These are phyloP conservation scores for Astragalus membranaceus DNA, from an alignment of 306 rosid species.

Conservation along the genomic window DNA sequence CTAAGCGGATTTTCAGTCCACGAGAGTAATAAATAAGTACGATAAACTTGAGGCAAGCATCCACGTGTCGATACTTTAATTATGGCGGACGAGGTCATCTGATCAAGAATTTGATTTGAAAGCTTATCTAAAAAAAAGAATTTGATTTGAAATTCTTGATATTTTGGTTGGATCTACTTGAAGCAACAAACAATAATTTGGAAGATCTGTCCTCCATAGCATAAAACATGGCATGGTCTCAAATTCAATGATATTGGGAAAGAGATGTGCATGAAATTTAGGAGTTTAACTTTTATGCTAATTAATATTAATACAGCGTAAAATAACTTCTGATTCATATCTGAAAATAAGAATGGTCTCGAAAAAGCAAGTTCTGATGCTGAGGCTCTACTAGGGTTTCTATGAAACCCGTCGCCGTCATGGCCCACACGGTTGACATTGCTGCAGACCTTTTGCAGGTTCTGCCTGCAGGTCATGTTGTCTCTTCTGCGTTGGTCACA, in stretches of 20 bases:
- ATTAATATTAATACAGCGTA: not conserved
- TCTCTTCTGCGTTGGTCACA: no score
- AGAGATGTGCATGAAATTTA: conserved; percentile 18
- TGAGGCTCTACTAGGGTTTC: no score
- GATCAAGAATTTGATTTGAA: conserved; percentile 4
- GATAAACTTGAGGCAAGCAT: not conserved
- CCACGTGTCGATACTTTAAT: conserved; percentile 14
- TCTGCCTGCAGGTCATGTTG: no score
- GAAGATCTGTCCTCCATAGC: not conserved
- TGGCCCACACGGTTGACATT: no score
- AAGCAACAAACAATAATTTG: conserved; percentile 13
- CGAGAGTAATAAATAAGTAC: no score
- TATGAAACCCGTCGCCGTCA: no score
- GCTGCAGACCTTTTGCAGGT: no score
- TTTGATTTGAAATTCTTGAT: conserved; percentile 3
- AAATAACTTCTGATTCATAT: no score
- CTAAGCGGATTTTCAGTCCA: no score
- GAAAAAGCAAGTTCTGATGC: no score
- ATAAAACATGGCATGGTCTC: conserved; percentile 1
- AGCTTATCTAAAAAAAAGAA: no score
- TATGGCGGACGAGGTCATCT: not conserved
- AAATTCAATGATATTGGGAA: conserved; percentile 17
- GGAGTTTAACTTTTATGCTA: conserved; percentile 20
- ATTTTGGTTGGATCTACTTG: conserved; percentile 7
- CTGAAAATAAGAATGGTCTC: no score